These are phyloP conservation scores for Podospora fimiseda DNA, from an alignment of 495 filamentous ascomycete species.

Conservation along the genomic window DNA sequence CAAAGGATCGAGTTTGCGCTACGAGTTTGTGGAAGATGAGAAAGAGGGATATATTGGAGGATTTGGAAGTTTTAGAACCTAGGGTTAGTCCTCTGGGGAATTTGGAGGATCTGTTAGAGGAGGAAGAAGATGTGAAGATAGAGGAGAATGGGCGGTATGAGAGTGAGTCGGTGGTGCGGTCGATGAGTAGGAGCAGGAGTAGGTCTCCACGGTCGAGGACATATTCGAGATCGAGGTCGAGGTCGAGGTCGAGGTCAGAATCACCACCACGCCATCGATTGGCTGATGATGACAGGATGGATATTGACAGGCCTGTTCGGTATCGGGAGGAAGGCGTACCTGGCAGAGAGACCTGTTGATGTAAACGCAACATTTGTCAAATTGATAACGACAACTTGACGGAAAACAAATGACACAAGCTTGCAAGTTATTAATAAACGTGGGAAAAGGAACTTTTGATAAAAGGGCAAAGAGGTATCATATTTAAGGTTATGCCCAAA, in stretches of 20 bases:
- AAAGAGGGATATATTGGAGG: slow-evolving; percentile 74
- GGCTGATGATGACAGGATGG: slow-evolving; percentile 29
- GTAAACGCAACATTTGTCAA: background rate
- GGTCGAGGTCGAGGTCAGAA: slow-evolving; percentile 10
- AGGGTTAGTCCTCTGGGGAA: slow-evolving; percentile 80
- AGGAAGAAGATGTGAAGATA: slow-evolving; percentile 48
- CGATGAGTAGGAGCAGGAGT: slow-evolving; percentile 19
- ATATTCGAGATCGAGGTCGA: slow-evolving; percentile 9
- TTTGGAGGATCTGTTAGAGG: slow-evolving; percentile 72
- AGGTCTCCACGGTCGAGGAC: slow-evolving; percentile 10
- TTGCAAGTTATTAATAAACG: too few species aligned
- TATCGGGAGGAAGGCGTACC: background rate
- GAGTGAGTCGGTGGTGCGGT: slow-evolving; percentile 25
- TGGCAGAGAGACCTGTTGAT: background rate
- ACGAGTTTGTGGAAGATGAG: slow-evolving; percentile 93
- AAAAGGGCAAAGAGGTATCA: slow-evolving; percentile 10
- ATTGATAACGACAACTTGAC: too few species aligned
- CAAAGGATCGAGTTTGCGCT: slow-evolving; percentile 82
- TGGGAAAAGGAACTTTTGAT: slow-evolving; percentile 2
- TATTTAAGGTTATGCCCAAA: slow-evolving; percentile 3
- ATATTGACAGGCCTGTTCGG: slow-evolving; percentile 26
- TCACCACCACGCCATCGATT: slow-evolving; percentile 13
- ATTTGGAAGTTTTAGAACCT: slow-evolving; percentile 79
- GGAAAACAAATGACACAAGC: background rate
- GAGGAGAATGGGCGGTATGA: too few species aligned